Percentiles rank a stretch among this genome's conserved stretches.
phyloP scores from a whole-genome alignment of 2,329 filamentous ascomycete species.

The Blastomyces emzantsi region DNA sequence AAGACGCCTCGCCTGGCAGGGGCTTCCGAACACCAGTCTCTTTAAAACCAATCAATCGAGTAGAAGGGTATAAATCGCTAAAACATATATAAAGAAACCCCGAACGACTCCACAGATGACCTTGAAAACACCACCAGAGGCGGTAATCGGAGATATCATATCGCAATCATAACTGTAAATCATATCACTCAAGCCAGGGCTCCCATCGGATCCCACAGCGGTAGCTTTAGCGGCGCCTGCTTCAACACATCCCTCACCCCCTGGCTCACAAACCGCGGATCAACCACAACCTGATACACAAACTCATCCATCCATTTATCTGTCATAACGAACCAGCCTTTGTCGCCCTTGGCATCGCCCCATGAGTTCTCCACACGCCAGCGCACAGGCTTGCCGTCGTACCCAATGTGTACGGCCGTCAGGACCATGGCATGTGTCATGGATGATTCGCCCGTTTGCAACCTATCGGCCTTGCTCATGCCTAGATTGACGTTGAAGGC shows the following conservation, averaged over 20 bases:
- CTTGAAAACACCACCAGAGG: background rate
- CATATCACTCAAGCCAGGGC: slow-evolving; percentile 49
- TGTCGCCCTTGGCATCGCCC: slow-evolving; percentile 59
- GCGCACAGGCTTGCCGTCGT: slow-evolving; percentile 56
- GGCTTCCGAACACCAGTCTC: background rate
- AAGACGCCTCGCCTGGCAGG: background rate
- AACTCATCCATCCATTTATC: slow-evolving; percentile 74
- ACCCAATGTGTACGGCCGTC: slow-evolving; percentile 67
- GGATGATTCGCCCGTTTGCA: slow-evolving; percentile 63
- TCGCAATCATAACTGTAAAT: background rate
- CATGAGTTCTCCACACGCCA: slow-evolving; percentile 88
- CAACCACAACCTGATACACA: slow-evolving; percentile 77
- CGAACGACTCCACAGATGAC: background rate
- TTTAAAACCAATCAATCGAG: background rate
- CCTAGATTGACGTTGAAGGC: slow-evolving; percentile 70
- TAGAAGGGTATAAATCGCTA: background rate
- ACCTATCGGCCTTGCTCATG: slow-evolving; percentile 65
- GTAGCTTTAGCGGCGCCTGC: slow-evolving; percentile 60
- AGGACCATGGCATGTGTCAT: slow-evolving; percentile 95
- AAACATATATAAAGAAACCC: background rate
- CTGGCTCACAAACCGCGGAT: slow-evolving; percentile 56
- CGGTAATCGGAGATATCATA: background rate
- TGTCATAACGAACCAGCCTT: slow-evolving; percentile 85
- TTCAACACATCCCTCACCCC: slow-evolving; percentile 62
- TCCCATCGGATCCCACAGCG: slow-evolving; percentile 75